Evolutionary conservation across 768 basidiomycete genomes (phyloP), one percentile per base, ranked within the genome.

Genomic region (Cystofilobasidium capitatum): DNA sequence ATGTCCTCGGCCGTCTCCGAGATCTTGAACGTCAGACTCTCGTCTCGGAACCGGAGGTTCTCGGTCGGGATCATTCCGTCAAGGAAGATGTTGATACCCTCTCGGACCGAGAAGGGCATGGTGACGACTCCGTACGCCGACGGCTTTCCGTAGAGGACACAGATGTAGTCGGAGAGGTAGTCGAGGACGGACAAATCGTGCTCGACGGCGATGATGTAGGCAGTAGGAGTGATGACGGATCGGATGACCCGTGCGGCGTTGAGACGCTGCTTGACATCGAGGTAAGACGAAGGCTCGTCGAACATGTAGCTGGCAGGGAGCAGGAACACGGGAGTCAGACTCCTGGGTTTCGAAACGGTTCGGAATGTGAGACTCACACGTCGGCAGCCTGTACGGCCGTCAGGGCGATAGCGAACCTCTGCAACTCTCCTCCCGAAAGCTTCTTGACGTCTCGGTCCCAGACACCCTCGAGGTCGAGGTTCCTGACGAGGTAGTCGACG

Each of bases 41-140:
- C 96, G 71, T 97, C 88, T 36, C 96, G 86, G 86, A 98, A 98
- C 62, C 96, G 90, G 73, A 99, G 78, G 79, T 99, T 99, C 78
- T 98, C 96, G 22, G 94, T 97, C 6, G 96, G 96, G 71, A 99
- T 91, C 81, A 91, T 92, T 47, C 96, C 96, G 74, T 99, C 96
- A 68, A 99, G 82, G 84, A 99, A 99, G 75, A 98, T 98, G 79
- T 99, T 99, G 81, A 99, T 98, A 71, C 91, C 92, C 88, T 99
- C 96, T 69, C 96, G 86, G 67, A 97, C 93, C 35, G 93, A 96
- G 75, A 86, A 91, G 42, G 96, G 96, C 91, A 98, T 93, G 7
- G 96, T 99, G 16, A 98, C 96, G 37, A 99, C 96, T 76, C 96
- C 92, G 74, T 96, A 97, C 85, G 91, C 89, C 3, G 89, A 90